Evolutionary conservation across 176 grass and related monocot genomes (phyloP).

Genomic region (Musa troglodytarum): DNA sequence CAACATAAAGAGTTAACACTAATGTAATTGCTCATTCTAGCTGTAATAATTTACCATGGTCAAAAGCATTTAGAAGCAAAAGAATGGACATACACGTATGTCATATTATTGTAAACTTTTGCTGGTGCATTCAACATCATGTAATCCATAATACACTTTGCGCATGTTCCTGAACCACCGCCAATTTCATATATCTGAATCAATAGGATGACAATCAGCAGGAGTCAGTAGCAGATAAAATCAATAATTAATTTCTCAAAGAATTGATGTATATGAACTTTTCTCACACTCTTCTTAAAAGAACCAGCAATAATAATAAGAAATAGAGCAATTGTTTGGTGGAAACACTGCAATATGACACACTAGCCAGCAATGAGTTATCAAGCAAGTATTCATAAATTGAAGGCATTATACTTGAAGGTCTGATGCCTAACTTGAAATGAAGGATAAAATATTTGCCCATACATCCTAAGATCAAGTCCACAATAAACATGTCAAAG

Average conservation of each 20-base stretch:
- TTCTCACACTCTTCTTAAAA: neutral
- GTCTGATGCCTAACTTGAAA: too few relatives aligned
- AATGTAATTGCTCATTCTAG: neutral
- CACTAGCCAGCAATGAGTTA: neutral
- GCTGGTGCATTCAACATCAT: constrained; percentile 91
- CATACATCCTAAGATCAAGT: too few relatives aligned
- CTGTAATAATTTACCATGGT: neutral
- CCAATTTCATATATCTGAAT: constrained; percentile 92
- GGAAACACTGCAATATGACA: neutral
- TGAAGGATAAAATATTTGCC: too few relatives aligned
- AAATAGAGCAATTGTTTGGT: neutral
- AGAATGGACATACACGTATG: constrained; percentile 63
- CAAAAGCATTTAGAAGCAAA: neutral
- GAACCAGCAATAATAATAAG: neutral
- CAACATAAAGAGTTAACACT: neutral
- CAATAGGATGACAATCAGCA: constrained; percentile 13
- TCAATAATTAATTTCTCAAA: neutral
- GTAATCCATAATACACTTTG: constrained; percentile 91
- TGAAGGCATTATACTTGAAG: too few relatives aligned
- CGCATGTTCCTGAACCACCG: constrained; percentile 94
- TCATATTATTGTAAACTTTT: constrained; percentile 91
- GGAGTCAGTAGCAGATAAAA: neutral
- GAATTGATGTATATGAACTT: neutral
- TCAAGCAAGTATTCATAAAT: neutral
- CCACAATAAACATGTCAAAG: too few relatives aligned